Conservation (phyloP, 176 grass and related monocot genomes). For the Cenchrus fungigraminus region DNA sequence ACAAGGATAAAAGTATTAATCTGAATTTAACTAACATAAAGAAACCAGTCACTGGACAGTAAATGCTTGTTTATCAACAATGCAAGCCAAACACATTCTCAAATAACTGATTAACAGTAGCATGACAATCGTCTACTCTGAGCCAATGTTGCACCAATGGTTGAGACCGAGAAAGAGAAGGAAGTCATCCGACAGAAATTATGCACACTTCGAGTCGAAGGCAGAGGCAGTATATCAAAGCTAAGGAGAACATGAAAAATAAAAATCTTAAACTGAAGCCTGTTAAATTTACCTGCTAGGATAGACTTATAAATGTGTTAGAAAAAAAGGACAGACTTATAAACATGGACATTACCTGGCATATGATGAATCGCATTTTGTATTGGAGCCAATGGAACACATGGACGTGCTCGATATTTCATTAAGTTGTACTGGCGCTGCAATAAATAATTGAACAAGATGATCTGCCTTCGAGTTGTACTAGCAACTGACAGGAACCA, state of each 20-base stretch:
- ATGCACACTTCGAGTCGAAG: conserved; percentile 21
- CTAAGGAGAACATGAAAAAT: conserved; percentile 5
- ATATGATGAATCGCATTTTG: conserved; percentile 89
- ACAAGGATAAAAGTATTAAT: conserved; percentile 19
- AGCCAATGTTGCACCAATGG: background rate
- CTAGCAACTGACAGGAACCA: conserved; percentile 60
- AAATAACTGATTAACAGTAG: background rate
- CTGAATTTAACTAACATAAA: conserved; percentile 3
- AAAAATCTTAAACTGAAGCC: background rate
- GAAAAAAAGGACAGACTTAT: background rate
- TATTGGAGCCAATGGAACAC: conserved; percentile 70
- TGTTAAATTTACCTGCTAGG: conserved; percentile 1
- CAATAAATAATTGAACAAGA: conserved; percentile 93
- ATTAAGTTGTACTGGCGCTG: conserved; percentile 92
- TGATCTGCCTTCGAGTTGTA: conserved; percentile 90
- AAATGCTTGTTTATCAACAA: conserved; percentile 7
- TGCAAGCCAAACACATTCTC: background rate
- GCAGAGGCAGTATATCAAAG: conserved; percentile 27
- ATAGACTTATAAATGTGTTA: conserved; percentile 4
- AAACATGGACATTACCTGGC: conserved; percentile 67
- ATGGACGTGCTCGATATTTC: conserved; percentile 74
- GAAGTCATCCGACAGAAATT: conserved; percentile 11
- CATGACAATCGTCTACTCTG: background rate
- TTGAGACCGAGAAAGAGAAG: conserved; percentile 16
- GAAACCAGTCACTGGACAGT: background rate